Percentiles rank a stretch among this genome's conserved stretches.
phyloP scores from a whole-genome alignment of 495 filamentous ascomycete species.

The Amniculicola lignicola region DNA sequence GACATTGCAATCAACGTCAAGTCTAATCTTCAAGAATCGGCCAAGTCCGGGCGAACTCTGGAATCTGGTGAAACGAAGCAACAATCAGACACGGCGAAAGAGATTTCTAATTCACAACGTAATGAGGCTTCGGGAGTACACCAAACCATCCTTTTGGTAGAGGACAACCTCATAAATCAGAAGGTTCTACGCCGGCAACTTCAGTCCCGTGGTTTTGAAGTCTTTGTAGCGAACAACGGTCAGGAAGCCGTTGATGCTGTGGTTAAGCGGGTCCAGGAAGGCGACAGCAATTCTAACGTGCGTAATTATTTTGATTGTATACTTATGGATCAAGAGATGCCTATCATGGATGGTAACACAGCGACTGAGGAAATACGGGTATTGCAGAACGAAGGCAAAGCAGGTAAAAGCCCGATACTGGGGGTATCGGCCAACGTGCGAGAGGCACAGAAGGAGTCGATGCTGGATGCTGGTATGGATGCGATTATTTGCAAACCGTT shows the following conservation, averaged over 20 bases:
- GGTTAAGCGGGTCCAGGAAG: not conserved
- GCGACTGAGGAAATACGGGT: constrained; percentile 28
- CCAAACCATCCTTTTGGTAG: constrained; percentile 23
- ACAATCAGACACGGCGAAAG: not conserved
- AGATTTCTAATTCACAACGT: constrained; percentile 1
- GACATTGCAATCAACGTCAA: constrained; percentile 11
- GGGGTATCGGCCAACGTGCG: constrained; percentile 32
- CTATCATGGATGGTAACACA: constrained; percentile 29
- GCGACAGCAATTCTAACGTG: not conserved
- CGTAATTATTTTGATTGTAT: constrained; percentile 30
- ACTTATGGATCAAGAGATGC: constrained; percentile 37
- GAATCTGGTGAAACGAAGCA: constrained; percentile 7
- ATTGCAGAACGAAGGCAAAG: constrained; percentile 17
- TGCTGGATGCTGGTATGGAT: constrained; percentile 33
- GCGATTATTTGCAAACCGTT: constrained; percentile 31
- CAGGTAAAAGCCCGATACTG: constrained; percentile 25
- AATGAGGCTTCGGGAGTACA: not conserved
- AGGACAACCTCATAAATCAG: constrained; percentile 36
- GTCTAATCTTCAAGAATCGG: not conserved
- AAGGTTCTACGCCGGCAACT: constrained; percentile 32
- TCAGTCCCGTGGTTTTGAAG: constrained; percentile 26
- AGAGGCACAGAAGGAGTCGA: constrained; percentile 26
- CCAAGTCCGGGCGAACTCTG: not conserved
- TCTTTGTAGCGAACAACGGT: constrained; percentile 30
- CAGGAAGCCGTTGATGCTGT: constrained; percentile 33